Evolutionary conservation across 73 alveolate genomes (phyloP), one percentile per base, ranked within the genome.

Genomic region (Chromera velia): DNA sequence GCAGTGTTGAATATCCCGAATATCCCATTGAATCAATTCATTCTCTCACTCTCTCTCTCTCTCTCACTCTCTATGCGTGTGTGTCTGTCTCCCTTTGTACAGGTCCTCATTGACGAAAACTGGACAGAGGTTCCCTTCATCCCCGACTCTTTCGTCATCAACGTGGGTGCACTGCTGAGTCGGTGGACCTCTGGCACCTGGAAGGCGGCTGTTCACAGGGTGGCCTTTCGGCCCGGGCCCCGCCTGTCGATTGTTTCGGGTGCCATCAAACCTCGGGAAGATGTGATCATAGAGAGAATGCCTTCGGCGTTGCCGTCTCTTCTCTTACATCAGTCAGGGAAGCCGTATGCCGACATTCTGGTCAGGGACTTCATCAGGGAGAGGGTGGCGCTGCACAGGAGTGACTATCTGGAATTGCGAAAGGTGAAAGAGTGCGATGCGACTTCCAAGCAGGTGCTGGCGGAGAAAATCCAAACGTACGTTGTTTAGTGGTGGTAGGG

Each of bases 161-260:
- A 76, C 40, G 83, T 76, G 49, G 83, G 83, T 4, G 83, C 83
- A 9, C 45, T 76, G 83, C 76, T 76, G 49, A 66, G 76, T 28
- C 83, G 83, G 24, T 76, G 83, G 83, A 76, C 83, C 6, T 75
- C 76, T 10, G 55, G 72, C 55, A 69, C 46, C 26, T 76, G 83
- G 83, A 76, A 76, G 66, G 83, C 83, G 55, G 64, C 83, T 0
- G 74, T 76, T 27, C 83, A 76, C 55, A 68, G 31, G n/a, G 80
- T 72, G 46, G 47, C 70, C 70, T 46, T 40, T n/a, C 17, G 10
- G 48, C 80, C 70, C 17, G 80, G 80, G 1, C 70, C 40, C 45
- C 83, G 83, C 29, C 62, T 76, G 26, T 76, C 83, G 34, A 40
- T 76, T 45, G 67, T 76, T 32, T 66, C 83, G n/a, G 83, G 76